Base-by-base conservation (phyloP, 352 stramenopile species). In the Nothophytophthora sp. region DNA sequence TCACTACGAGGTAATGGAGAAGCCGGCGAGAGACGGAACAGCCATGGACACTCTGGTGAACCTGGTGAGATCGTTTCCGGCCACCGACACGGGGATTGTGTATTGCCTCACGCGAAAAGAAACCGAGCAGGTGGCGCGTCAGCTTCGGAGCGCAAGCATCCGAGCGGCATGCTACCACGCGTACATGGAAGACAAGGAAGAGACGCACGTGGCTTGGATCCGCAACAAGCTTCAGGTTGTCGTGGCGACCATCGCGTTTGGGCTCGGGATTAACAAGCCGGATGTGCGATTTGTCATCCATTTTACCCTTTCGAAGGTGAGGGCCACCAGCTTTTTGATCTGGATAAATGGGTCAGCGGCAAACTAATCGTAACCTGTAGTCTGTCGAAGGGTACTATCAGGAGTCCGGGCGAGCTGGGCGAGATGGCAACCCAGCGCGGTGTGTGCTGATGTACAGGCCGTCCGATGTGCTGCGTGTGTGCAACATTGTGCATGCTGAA, bases 381-480 rank as follows among this genome's bases (percentile, higher is more conserved):
- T 97, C 85, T 8, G 67, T 99, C 30, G 97, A 99, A 74, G 95
- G 88, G 1, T 99, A 99, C 59, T 99, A 98, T 58, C 96, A 99
- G 72, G 96, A 99, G 73, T 96, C 86, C 12, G 97, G 97, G 6
- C 76, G 97, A 38, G 97, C 92, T 33, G 97, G 97, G 32, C 80
- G 97, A 25, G 97, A 99, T 70, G 96, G 97, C 7, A 61, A 92
- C 1, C 58, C 86, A 11, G 72, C 84, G 6, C 72, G 87, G n/a
- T 97, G 92, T 56, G 67, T 96, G 8, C 51, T 98, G 22, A 84
- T 96, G 63, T 98, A 96, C 49, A 70, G 69, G 10, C 49, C 70
- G 0, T 76, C 70, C 10, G 92, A 98, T 55, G 86, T 92, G 2
- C 49, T 83, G 20, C 75, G 74, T n/a, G 79, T 92, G 4, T 77